A percentile compares a stretch with the other conserved stretches of the same genome.
phyloP scores from a whole-genome alignment of 2,329 filamentous ascomycete species.

The Botryotinia narcissicola region DNA sequence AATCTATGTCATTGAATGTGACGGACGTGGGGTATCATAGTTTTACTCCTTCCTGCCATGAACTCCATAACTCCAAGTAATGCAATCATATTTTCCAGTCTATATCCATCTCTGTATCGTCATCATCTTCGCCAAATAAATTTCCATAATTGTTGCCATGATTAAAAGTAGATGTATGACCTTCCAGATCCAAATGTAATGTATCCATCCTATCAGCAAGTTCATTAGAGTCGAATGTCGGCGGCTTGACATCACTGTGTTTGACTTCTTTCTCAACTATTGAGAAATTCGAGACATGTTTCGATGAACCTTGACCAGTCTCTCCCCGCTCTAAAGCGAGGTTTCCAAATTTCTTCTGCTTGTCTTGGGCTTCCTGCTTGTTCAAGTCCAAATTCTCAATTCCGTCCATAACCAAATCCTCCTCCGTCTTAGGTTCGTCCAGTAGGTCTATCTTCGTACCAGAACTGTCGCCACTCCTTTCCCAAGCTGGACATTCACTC shows the following conservation, averaged over 20 bases:
- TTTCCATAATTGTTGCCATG: conserved; percentile 25
- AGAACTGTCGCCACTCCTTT: conserved; percentile 50
- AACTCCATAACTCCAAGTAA: conserved; percentile 21
- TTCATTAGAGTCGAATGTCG: conserved; percentile 41
- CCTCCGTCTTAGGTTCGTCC: conserved; percentile 60
- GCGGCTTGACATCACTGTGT: conserved; percentile 41
- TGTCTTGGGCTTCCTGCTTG: conserved; percentile 42
- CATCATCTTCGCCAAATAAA: conserved; percentile 20
- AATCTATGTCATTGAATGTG: neutral
- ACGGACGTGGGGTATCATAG: conserved; percentile 24
- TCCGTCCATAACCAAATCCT: conserved; percentile 32
- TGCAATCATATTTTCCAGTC: conserved; percentile 33
- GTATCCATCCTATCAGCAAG: conserved; percentile 34
- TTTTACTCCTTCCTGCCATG: conserved; percentile 15
- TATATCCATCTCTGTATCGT: conserved; percentile 28
- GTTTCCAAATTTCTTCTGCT: conserved; percentile 42
- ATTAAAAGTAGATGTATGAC: conserved; percentile 35
- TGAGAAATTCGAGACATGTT: conserved; percentile 45
- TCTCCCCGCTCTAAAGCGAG: conserved; percentile 53
- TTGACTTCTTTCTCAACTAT: conserved; percentile 52
- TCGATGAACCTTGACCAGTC: conserved; percentile 29
- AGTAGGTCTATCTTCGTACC: conserved; percentile 55
- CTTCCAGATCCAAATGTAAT: conserved; percentile 37
- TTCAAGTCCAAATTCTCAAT: conserved; percentile 45
- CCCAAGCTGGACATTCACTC: conserved; percentile 80